These are phyloP conservation scores for Candida saitoana DNA, from an alignment of 805 yeast genomes.

Conservation along the genomic window DNA sequence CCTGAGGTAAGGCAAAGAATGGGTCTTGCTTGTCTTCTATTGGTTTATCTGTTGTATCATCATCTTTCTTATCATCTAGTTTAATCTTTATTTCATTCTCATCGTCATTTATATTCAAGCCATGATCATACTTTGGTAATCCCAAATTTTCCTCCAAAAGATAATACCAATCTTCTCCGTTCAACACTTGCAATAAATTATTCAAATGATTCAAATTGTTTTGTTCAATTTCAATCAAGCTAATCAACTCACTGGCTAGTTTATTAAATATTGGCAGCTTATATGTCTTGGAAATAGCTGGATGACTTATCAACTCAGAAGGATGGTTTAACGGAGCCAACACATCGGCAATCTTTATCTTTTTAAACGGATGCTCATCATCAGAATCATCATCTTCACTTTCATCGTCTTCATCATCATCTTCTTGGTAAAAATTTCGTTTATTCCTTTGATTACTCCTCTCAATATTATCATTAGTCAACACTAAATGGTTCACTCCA, in stretches of 20 bases:
- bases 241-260: conserved; percentile 70
- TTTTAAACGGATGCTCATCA: conserved; percentile 25
- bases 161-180: conserved; percentile 82
- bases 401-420: conserved; percentile 15
- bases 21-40: conserved; percentile 25
- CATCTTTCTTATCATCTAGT: not conserved
- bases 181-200: conserved; percentile 67
- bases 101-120: conserved; percentile 27
- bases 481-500: conserved; percentile 32
- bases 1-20: conserved; percentile 54
- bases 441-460: conserved; percentile 23
- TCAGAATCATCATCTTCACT: conserved; percentile 12
- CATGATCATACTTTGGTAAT: conserved; percentile 68
- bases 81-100: conserved; percentile 2
- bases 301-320: conserved; percentile 69
- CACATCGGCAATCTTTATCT: conserved; percentile 39
- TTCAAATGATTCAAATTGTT: conserved; percentile 66
- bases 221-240: conserved; percentile 78
- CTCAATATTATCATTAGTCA: conserved; percentile 33
- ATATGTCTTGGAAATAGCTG: conserved; percentile 64
- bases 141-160: conserved; percentile 61
- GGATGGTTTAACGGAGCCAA: conserved; percentile 80
- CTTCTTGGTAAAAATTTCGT: conserved; percentile 12
- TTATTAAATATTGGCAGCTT: conserved; percentile 45
- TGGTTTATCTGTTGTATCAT: not conserved